Evolutionary conservation across 2,329 filamentous ascomycete species (phyloP).

Genomic region (Ceratocystis alfenasii): DNA sequence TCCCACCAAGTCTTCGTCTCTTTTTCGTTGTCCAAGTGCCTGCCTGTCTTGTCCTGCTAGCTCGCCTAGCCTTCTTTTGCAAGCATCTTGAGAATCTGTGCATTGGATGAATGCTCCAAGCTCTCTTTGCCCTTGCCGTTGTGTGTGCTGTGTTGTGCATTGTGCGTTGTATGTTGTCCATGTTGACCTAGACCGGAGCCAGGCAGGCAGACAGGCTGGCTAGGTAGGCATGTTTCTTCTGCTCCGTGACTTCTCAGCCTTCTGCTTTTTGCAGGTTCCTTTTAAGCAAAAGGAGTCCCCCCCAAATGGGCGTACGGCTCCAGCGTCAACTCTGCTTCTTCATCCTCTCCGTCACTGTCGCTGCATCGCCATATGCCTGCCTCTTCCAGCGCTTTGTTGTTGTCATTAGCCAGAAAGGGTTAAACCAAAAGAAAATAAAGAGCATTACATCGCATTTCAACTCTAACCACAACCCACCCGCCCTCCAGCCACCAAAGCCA

Average conservation of each 20-base stretch:
- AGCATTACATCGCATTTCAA: background rate
- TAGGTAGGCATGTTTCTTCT: slow-evolving; percentile 1
- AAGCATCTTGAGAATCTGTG: slow-evolving; percentile 4
- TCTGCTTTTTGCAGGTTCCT: background rate
- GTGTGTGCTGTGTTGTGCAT: background rate
- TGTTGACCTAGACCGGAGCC: no score
- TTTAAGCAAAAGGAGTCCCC: slow-evolving; percentile 4
- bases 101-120: background rate
- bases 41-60: background rate
- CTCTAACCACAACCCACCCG: background rate
- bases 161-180: no score
- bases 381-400: background rate
- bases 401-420: slow-evolving; percentile 2
- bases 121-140: background rate
- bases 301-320: background rate
- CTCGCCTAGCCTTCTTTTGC: background rate
- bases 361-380: background rate
- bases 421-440: background rate
- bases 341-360: no score
- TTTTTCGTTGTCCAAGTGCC: background rate
- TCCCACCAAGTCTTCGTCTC: background rate
- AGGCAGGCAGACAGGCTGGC: no score
- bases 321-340: no score
- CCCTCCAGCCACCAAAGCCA: background rate
- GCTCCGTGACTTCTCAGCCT: background rate